A percentile compares a stretch with the other conserved stretches of the same genome.
phyloP scores from a whole-genome alignment of 2,329 filamentous ascomycete genomes.

The Aspergillus fumigatiaffinis region DNA sequence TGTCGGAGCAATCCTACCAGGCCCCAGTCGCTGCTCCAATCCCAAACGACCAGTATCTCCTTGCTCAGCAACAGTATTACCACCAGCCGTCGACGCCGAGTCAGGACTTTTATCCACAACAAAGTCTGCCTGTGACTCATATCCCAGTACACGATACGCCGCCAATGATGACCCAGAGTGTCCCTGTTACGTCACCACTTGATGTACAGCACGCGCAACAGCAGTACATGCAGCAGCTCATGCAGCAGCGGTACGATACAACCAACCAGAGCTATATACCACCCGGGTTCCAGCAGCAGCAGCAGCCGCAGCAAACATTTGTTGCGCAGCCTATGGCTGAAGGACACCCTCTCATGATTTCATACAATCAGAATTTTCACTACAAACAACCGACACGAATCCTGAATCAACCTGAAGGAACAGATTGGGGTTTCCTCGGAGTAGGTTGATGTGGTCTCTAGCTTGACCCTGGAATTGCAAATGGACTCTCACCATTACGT shows the following conservation, averaged over 20 bases:
- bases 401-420: constrained; percentile 37
- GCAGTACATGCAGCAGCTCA: constrained; percentile 32
- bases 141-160: constrained; percentile 28
- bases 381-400: constrained; percentile 32
- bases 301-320: constrained; percentile 28
- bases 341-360: constrained; percentile 29
- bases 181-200: constrained; percentile 28
- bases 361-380: constrained; percentile 30
- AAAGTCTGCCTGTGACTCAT: constrained; percentile 28
- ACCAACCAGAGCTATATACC: neutral
- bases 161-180: constrained; percentile 27
- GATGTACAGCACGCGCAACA: constrained; percentile 27
- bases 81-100: constrained; percentile 29
- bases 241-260: constrained; percentile 26
- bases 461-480: neutral
- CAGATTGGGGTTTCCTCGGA: constrained; percentile 39
- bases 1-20: constrained; percentile 36
- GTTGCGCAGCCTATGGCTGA: constrained; percentile 26
- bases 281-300: constrained; percentile 22
- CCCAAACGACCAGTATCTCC: constrained; percentile 33
- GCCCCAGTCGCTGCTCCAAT: constrained; percentile 26
- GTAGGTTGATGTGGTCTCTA: constrained; percentile 24
- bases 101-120: constrained; percentile 36
- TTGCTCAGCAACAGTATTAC: constrained; percentile 35
- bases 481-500: neutral